These are phyloP conservation scores for Zygosaccharomyces sapae DNA, from an alignment of 1,139 yeast genomes.

Conservation along the genomic window DNA sequence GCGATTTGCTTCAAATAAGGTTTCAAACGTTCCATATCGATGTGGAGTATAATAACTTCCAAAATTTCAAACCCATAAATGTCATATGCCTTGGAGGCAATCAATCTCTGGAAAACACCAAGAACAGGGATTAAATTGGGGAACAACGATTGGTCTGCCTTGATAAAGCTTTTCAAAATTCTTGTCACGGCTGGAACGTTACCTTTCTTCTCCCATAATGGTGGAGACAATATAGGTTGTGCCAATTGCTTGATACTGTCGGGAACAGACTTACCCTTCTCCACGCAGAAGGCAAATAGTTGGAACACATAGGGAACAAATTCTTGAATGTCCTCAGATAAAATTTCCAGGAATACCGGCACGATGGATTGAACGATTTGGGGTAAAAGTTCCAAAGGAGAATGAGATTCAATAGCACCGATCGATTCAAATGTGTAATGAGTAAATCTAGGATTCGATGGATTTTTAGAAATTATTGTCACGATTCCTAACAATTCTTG, in stretches of 20 bases:
- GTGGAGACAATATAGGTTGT: constrained; percentile 79
- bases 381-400: constrained; percentile 40
- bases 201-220: constrained; percentile 89
- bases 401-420: constrained; percentile 65
- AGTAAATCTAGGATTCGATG: constrained; percentile 90
- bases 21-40: constrained; percentile 49
- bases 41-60: constrained; percentile 58
- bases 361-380: constrained; percentile 54
- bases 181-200: constrained; percentile 91
- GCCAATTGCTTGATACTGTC: constrained; percentile 60
- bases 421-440: constrained; percentile 89
- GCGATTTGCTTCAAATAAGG: constrained; percentile 72
- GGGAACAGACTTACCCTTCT: constrained; percentile 52
- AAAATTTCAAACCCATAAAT: constrained; percentile 78
- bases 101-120: constrained; percentile 94
- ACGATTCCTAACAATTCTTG: constrained; percentile 68
- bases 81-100: constrained; percentile 81
- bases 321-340: constrained; percentile 86
- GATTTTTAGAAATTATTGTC: constrained; percentile 72
- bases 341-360: constrained; percentile 62
- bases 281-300: constrained; percentile 72
- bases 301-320: constrained; percentile 93
- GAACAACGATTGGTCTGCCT: constrained; percentile 55
- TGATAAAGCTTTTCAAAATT: constrained; percentile 66
- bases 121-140: constrained; percentile 66